Conservation (phyloP, 2,329 filamentous ascomycete genomes). For the Aspergillus texensis region DNA sequence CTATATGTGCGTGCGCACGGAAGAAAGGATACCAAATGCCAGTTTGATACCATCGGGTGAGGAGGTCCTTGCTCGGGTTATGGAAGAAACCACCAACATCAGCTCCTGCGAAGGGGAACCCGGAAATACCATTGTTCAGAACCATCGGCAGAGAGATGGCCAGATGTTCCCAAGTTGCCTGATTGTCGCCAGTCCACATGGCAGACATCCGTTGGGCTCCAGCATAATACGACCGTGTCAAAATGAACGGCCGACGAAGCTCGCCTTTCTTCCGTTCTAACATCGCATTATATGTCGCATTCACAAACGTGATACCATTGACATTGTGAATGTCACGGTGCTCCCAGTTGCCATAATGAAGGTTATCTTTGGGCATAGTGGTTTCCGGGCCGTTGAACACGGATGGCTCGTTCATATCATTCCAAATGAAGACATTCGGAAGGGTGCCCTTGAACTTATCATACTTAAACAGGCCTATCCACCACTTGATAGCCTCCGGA, state of each 20-base stretch:
- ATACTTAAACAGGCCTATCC: constrained; percentile 85
- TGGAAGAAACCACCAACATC: constrained; percentile 98
- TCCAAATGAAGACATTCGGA: constrained; percentile 93
- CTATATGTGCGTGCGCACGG: constrained; percentile 95
- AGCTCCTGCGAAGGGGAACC: constrained; percentile 90
- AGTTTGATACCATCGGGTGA: constrained; percentile 94
- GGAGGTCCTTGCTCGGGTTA: constrained; percentile 88
- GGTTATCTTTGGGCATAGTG: constrained; percentile 98
- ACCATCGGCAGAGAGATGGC: constrained; percentile 92
- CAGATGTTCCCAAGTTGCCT: constrained; percentile 88
- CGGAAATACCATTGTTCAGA: constrained; percentile 86
- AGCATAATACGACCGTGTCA: constrained; percentile 90
- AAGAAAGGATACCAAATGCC: constrained; percentile 98
- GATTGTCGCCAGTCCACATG: constrained; percentile 99
- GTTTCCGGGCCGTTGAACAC: constrained; percentile 98
- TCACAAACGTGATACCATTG: constrained; percentile 93
- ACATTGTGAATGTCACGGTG: constrained; percentile 96
- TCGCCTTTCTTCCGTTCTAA: constrained; percentile 84
- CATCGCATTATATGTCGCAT: constrained; percentile 86
- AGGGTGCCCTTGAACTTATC: constrained; percentile 82
- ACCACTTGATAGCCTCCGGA: constrained; percentile 88
- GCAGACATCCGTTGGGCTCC: constrained; percentile 88
- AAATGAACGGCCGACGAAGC: constrained; percentile 80
- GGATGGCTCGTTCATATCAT: constrained; percentile 99
- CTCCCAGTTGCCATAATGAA: constrained; percentile 90